A percentile compares a stretch with the other conserved stretches of the same genome.
Evolutionary conservation across 345 rosid genomes (phyloP).

Genomic region (Acer saccharum): DNA sequence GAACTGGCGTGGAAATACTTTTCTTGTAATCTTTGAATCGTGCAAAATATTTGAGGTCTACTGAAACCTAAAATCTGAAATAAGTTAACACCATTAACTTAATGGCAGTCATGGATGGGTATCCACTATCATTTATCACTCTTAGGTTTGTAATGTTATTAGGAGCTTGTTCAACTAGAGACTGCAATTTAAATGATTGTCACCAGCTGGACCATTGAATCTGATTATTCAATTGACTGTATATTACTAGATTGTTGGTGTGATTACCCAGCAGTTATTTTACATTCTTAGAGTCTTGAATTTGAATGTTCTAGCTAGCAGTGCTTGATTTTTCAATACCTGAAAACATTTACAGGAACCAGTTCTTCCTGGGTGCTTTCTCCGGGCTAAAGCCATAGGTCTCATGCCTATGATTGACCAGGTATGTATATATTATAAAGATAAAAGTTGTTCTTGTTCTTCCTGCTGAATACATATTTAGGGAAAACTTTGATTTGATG

Average conservation of each 20-base stretch:
- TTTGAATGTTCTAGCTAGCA: not conserved
- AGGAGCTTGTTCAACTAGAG: not conserved
- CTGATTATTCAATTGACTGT: not conserved
- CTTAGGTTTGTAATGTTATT: not conserved
- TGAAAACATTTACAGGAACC: slow-evolving; percentile 64
- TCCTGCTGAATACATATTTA: not conserved
- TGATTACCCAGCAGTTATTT: not conserved
- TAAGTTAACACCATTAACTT: not conserved
- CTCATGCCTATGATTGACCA: slow-evolving; percentile 99
- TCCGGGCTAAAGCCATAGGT: slow-evolving; percentile 96
- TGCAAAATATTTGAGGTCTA: not conserved
- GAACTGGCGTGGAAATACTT: not conserved
- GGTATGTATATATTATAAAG: slow-evolving; percentile 40
- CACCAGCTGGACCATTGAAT: not conserved
- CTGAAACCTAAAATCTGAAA: not conserved
- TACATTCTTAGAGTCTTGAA: not conserved
- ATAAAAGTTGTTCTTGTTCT: slow-evolving; percentile 17
- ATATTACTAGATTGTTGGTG: not conserved
- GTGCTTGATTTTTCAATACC: not conserved
- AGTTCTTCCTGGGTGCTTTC: slow-evolving; percentile 96
- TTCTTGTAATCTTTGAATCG: not conserved
- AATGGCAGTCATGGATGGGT: not conserved
- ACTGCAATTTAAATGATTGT: not conserved
- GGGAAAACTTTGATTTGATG: slow-evolving; percentile 9
- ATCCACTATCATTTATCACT: not conserved